phyloP scores from a whole-genome alignment of 768 basidiomycete genomes.

The Agaricus blazei region DNA sequence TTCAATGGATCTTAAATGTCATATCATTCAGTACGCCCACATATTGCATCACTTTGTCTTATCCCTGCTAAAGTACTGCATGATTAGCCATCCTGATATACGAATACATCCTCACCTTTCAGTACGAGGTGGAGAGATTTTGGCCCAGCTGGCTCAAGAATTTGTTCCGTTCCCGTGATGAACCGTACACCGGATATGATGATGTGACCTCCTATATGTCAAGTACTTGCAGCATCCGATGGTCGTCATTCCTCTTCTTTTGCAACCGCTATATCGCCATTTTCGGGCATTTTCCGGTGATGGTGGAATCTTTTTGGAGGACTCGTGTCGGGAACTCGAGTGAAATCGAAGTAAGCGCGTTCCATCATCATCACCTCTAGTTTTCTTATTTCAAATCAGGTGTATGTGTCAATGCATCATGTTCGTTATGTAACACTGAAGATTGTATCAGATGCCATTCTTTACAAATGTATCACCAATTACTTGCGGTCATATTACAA shows the following conservation, averaged over 20 bases:
- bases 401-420: no score
- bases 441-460: conserved; percentile 18
- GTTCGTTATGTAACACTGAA: no score
- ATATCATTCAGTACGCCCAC: conserved; percentile 1
- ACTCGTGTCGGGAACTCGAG: not conserved
- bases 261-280: conserved; percentile 38
- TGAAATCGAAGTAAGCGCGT: no score
- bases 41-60: not conserved
- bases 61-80: not conserved
- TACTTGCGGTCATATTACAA: conserved; percentile 28
- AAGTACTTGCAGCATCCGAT: conserved; percentile 17
- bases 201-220: no score
- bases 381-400: no score
- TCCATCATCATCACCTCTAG: no score
- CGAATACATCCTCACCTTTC: conserved; percentile 4
- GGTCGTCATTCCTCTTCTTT: conserved; percentile 34
- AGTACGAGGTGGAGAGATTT: conserved; percentile 2
- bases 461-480: conserved; percentile 24
- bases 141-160: not conserved
- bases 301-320: conserved; percentile 27
- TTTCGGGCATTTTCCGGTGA: conserved; percentile 32
- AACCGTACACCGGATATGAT: no score
- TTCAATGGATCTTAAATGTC: not conserved
- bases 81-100: conserved; percentile 1
- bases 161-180: not conserved